Conservation (phyloP, 2,329 filamentous ascomycete genomes). For the Epichloe scottii region DNA sequence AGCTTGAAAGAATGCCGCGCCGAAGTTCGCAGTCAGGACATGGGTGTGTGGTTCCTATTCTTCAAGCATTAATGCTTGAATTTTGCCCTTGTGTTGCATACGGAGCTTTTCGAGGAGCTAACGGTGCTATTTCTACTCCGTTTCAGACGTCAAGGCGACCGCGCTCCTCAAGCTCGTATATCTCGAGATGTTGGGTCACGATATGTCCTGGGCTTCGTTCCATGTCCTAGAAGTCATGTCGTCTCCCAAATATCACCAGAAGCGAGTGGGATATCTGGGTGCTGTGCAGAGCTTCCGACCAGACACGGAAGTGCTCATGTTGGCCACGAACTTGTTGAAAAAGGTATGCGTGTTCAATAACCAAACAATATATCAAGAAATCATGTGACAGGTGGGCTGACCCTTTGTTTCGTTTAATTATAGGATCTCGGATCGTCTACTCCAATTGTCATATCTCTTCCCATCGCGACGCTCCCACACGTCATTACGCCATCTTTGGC, state of each 20-base stretch:
- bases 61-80: neutral
- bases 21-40: constrained; percentile 86
- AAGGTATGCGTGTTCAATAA: constrained; percentile 45
- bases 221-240: constrained; percentile 99
- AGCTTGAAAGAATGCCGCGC: constrained; percentile 88
- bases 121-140: neutral
- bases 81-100: neutral
- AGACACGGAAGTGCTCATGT: constrained; percentile 93
- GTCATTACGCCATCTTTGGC: constrained; percentile 88
- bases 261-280: constrained; percentile 86
- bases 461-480: constrained; percentile 83
- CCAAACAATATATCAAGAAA: neutral
- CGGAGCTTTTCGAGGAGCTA: neutral
- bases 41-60: constrained; percentile 45
- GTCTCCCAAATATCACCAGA: constrained; percentile 85
- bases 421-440: constrained; percentile 60
- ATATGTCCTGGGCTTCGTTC: constrained; percentile 99
- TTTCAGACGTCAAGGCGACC: constrained; percentile 80
- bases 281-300: constrained; percentile 92
- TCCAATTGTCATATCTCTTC: constrained; percentile 68
- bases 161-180: constrained; percentile 93
- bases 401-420: neutral
- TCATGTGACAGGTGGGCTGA: neutral
- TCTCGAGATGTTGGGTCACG: constrained; percentile 96
- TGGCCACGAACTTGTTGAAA: constrained; percentile 92